These are phyloP conservation scores for Eimeria maxima DNA, from an alignment of 169 alveolate species.

Conservation along the genomic window DNA sequence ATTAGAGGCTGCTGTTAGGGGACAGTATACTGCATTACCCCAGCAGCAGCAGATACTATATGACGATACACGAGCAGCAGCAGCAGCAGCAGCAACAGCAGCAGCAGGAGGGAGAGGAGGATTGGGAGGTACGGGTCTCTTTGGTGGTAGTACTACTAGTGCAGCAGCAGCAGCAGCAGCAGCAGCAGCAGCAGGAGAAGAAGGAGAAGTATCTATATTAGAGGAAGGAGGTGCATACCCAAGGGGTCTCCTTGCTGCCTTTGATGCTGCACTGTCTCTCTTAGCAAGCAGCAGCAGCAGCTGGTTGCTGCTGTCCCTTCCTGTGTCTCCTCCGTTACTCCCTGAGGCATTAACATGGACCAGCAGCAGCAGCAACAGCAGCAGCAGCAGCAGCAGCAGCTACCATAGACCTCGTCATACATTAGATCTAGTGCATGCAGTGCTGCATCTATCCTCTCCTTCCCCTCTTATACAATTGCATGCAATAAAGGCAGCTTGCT, in stretches of 20 bases:
- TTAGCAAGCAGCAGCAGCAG: constrained; percentile 56
- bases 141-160: not conserved
- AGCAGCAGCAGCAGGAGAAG: constrained; percentile 53
- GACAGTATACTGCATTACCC: constrained; percentile 81
- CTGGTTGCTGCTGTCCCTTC: constrained; percentile 53
- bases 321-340: constrained; percentile 43
- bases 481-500: constrained; percentile 53
- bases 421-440: constrained; percentile 54
- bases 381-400: constrained; percentile 29
- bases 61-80: not conserved
- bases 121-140: not conserved
- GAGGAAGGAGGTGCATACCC: constrained; percentile 69
- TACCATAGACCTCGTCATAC: constrained; percentile 17
- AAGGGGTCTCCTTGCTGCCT: constrained; percentile 43
- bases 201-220: not conserved
- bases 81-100: constrained; percentile 49
- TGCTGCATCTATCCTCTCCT: constrained; percentile 62
- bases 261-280: constrained; percentile 48
- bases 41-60: constrained; percentile 55
- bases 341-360: constrained; percentile 25
- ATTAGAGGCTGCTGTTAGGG: constrained; percentile 76
- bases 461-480: constrained; percentile 6
- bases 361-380: constrained; percentile 42
- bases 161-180: not conserved
- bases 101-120: constrained; percentile 10